A percentile compares a stretch with the other conserved stretches of the same genome.
Evolutionary conservation across 345 rosid genomes (phyloP).

Genomic region (Acer saccharum): DNA sequence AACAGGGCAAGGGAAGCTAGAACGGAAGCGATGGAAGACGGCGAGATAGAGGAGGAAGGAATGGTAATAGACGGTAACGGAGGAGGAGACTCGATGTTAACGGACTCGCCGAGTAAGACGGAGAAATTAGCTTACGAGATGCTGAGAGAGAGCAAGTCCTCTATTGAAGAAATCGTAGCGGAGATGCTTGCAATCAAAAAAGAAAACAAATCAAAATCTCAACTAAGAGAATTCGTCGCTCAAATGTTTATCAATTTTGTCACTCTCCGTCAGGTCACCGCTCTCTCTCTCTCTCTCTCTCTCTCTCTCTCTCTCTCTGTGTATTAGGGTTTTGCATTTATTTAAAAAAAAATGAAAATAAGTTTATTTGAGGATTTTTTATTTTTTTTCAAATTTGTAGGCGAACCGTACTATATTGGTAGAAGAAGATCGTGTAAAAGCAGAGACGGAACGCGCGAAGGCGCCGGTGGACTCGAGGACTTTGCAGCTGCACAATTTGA

Average conservation of each 20-base stretch:
- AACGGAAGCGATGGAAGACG: constrained; percentile 71
- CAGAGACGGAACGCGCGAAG: constrained; percentile 72
- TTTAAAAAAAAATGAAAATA: background rate
- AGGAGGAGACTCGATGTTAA: constrained; percentile 23
- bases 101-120: constrained; percentile 31
- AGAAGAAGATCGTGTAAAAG: constrained; percentile 74
- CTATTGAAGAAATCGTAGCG: constrained; percentile 74
- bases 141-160: constrained; percentile 68
- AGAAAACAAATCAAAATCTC: constrained; percentile 56
- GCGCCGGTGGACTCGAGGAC: constrained; percentile 81
- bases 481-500: constrained; percentile 77
- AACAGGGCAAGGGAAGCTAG: background rate
- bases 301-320: constrained; percentile 5
- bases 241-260: constrained; percentile 86
- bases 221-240: constrained; percentile 74
- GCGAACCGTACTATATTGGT: constrained; percentile 72
- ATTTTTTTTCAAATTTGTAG: constrained; percentile 29
- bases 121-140: constrained; percentile 60
- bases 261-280: constrained; percentile 74
- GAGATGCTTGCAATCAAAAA: constrained; percentile 63
- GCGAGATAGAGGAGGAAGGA: constrained; percentile 86
- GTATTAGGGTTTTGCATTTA: constrained; percentile 23
- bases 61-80: constrained; percentile 48
- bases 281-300: constrained; percentile 1
- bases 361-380: background rate